These are phyloP conservation scores for Fusarium secorum DNA, from an alignment of 2,329 filamentous ascomycete species.

Conservation along the genomic window DNA sequence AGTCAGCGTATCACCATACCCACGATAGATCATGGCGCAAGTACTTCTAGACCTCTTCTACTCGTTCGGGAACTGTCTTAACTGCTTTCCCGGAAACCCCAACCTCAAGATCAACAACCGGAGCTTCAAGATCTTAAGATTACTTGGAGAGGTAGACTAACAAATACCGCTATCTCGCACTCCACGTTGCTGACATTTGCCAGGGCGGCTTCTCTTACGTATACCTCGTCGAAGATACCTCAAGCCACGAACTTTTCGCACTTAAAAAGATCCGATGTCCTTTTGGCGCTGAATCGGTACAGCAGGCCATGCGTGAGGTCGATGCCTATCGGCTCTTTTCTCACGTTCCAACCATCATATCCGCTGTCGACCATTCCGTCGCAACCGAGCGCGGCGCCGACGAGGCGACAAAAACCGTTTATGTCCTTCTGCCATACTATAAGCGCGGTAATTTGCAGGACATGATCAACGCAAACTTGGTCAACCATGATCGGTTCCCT, in stretches of 20 bases:
- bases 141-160: slow-evolving; percentile 82
- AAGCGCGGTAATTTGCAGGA: slow-evolving; percentile 94
- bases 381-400: slow-evolving; percentile 73
- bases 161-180: background rate
- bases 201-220: slow-evolving; percentile 98
- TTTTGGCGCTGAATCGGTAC: slow-evolving; percentile 94
- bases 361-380: slow-evolving; percentile 82
- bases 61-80: slow-evolving; percentile 92
- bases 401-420: slow-evolving; percentile 84
- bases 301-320: slow-evolving; percentile 94
- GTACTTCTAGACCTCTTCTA: slow-evolving; percentile 89
- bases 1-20: background rate
- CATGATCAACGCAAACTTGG: slow-evolving; percentile 97
- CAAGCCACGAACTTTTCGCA: slow-evolving; percentile 83
- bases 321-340: slow-evolving; percentile 94
- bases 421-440: slow-evolving; percentile 96
- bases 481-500: slow-evolving; percentile 91
- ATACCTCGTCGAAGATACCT: slow-evolving; percentile 94
- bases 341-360: slow-evolving; percentile 85
- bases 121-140: slow-evolving; percentile 92
- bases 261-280: slow-evolving; percentile 99
- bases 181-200: slow-evolving; percentile 1
- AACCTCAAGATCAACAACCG: slow-evolving; percentile 94
- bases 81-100: slow-evolving; percentile 93
- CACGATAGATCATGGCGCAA: slow-evolving; percentile 69